These are phyloP conservation scores for Wallemia ichthyophaga DNA, from an alignment of 1,284 basidiomycete genomes.

Conservation along the genomic window DNA sequence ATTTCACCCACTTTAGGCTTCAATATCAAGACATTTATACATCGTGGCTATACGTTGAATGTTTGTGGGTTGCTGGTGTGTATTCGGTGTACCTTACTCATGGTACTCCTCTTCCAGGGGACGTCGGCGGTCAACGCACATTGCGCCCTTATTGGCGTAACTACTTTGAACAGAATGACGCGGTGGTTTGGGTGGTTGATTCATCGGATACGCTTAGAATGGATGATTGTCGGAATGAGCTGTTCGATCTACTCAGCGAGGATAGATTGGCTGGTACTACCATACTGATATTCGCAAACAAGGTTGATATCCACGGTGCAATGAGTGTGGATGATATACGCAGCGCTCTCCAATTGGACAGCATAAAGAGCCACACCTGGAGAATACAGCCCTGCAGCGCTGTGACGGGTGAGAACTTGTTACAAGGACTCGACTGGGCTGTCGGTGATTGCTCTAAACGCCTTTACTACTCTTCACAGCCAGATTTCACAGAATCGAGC, in stretches of 20 bases:
- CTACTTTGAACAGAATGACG: constrained; percentile 97
- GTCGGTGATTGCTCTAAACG: constrained; percentile 60
- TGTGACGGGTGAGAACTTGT: constrained; percentile 53
- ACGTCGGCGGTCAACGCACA: constrained; percentile 86
- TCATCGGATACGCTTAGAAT: constrained; percentile 68
- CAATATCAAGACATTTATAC: constrained; percentile 86
- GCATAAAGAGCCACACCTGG: constrained; percentile 67
- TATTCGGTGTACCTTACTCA: too few relatives aligned
- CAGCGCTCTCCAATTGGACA: constrained; percentile 38
- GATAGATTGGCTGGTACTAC: constrained; percentile 82
- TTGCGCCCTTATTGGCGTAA: constrained; percentile 95
- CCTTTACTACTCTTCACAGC: constrained; percentile 1
- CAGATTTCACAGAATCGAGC: neutral
- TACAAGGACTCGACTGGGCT: constrained; percentile 76
- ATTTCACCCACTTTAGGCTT: constrained; percentile 90
- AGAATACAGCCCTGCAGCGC: constrained; percentile 75
- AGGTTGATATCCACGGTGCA: constrained; percentile 76
- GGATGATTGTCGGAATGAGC: constrained; percentile 59
- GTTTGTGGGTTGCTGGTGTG: too few relatives aligned
- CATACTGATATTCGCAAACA: constrained; percentile 91
- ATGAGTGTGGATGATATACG: constrained; percentile 55
- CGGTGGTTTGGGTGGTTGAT: constrained; percentile 95
- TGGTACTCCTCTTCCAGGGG: too few relatives aligned
- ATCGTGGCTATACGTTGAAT: constrained; percentile 70
- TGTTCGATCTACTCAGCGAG: constrained; percentile 57